A percentile compares a stretch with the other conserved stretches of the same genome.
Evolutionary conservation across 2,329 filamentous ascomycete genomes (phyloP).

Genomic region (Ophiostoma tasmaniense): DNA sequence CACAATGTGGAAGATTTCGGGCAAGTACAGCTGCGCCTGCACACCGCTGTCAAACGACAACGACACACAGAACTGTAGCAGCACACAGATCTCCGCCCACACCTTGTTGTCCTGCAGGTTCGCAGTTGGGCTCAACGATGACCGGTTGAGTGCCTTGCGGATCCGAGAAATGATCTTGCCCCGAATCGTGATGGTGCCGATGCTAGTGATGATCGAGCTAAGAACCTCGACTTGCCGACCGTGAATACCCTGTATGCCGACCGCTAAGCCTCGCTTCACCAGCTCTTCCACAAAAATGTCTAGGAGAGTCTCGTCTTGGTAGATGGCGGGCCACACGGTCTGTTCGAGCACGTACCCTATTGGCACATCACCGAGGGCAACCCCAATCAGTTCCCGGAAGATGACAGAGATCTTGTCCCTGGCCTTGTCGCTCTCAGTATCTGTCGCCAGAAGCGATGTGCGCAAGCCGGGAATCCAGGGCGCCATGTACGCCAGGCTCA

Average conservation of each 20-base stretch:
- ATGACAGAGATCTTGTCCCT: slow-evolving; percentile 55
- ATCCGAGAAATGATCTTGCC: slow-evolving; percentile 58
- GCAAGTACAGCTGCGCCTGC: slow-evolving; percentile 59
- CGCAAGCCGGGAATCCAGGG: slow-evolving; percentile 58
- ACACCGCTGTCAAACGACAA: slow-evolving; percentile 60
- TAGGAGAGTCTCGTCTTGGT: slow-evolving; percentile 54
- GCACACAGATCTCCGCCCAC: slow-evolving; percentile 60
- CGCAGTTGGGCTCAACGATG: slow-evolving; percentile 57
- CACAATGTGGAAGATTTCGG: slow-evolving; percentile 61
- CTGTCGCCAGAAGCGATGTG: slow-evolving; percentile 48
- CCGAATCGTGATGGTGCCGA: slow-evolving; percentile 56
- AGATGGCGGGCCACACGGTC: slow-evolving; percentile 56
- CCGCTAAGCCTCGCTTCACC: slow-evolving; percentile 51
- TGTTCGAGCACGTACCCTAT: slow-evolving; percentile 55
- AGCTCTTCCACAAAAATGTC: slow-evolving; percentile 62
- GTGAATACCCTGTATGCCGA: slow-evolving; percentile 48
- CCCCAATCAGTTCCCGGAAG: slow-evolving; percentile 58
- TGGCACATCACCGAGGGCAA: slow-evolving; percentile 52
- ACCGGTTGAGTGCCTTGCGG: slow-evolving; percentile 58
- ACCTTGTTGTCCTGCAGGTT: slow-evolving; percentile 57
- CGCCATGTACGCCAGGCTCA: slow-evolving; percentile 61
- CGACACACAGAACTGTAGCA: slow-evolving; percentile 57
- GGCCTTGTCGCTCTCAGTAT: slow-evolving; percentile 56
- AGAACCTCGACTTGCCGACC: slow-evolving; percentile 53
- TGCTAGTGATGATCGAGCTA: slow-evolving; percentile 53